These are phyloP conservation scores for Theileria sp. DNA, from an alignment of 169 alveolate genomes.

Conservation along the genomic window DNA sequence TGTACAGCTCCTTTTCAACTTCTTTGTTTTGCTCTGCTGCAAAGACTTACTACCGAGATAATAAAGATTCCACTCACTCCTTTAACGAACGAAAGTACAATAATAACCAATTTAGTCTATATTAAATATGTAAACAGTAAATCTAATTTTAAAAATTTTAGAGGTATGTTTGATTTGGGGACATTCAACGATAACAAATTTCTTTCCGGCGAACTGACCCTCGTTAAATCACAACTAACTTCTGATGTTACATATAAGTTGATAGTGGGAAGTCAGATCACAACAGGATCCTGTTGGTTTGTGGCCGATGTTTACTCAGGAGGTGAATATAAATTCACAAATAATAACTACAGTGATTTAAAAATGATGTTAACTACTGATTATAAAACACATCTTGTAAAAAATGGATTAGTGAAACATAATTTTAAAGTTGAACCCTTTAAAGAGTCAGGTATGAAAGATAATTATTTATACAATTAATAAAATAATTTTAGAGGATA, in stretches of 20 bases:
- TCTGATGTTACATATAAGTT: conserved; percentile 8
- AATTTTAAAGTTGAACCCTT: conserved; percentile 14
- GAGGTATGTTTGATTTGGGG: conserved; percentile 11
- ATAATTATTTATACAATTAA: not conserved
- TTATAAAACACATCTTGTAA: not conserved
- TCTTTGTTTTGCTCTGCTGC: not conserved
- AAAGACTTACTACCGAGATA: not conserved
- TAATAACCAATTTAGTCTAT: not conserved
- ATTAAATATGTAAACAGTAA: not conserved
- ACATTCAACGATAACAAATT: conserved; percentile 2
- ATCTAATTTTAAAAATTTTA: not conserved
- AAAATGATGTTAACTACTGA: conserved; percentile 31
- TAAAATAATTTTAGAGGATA: not conserved
- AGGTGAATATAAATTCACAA: not conserved
- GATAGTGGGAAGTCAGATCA: conserved; percentile 40
- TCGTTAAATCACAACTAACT: conserved; percentile 23
- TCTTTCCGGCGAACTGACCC: conserved; percentile 18
- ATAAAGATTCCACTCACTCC: not conserved
- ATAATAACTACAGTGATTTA: not conserved
- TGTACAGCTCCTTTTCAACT: not conserved
- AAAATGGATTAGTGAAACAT: conserved; percentile 28
- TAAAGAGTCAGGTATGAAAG: not conserved
- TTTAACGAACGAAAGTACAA: not conserved
- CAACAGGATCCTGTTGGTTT: conserved; percentile 60
- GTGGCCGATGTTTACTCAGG: conserved; percentile 26